These are phyloP conservation scores for Peronospora belbahrii DNA, from an alignment of 352 stramenopile species.

Conservation along the genomic window DNA sequence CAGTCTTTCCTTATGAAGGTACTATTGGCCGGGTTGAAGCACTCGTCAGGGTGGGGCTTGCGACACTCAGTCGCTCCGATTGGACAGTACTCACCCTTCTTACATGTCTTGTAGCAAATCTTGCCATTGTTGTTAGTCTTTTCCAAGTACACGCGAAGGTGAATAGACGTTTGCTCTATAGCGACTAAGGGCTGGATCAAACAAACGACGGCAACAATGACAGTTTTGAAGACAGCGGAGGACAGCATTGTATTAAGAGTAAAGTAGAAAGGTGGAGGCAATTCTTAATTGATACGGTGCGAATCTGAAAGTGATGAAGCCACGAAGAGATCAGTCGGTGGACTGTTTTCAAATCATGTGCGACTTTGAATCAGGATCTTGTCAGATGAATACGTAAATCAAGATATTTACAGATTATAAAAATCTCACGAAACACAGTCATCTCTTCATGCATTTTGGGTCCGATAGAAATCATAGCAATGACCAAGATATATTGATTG, in stretches of 20 bases:
- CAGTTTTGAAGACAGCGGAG: slow-evolving; percentile 19
- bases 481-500: too few species aligned
- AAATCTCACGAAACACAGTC: too few species aligned
- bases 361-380: too few species aligned
- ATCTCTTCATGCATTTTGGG: too few species aligned
- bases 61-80: slow-evolving; percentile 16
- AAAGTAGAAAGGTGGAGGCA: too few species aligned
- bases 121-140: background rate
- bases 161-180: slow-evolving; percentile 15
- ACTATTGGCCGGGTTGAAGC: slow-evolving; percentile 31
- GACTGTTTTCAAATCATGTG: too few species aligned
- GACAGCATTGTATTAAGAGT: slow-evolving; percentile 23
- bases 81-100: slow-evolving; percentile 21
- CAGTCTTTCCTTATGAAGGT: slow-evolving; percentile 13
- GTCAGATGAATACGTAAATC: too few species aligned
- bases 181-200: slow-evolving; percentile 12
- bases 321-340: too few species aligned
- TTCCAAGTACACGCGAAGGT: slow-evolving; percentile 29
- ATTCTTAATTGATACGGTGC: too few species aligned
- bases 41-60: slow-evolving; percentile 8
- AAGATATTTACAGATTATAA: too few species aligned
- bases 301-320: slow-evolving; percentile 11
- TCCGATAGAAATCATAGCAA: too few species aligned
- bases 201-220: slow-evolving; percentile 11
- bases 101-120: slow-evolving; percentile 23